Evolutionary conservation across 805 yeast genomes (phyloP), one percentile per base, ranked within the genome.

Genomic region (Nakazawaea wyomingensis): DNA sequence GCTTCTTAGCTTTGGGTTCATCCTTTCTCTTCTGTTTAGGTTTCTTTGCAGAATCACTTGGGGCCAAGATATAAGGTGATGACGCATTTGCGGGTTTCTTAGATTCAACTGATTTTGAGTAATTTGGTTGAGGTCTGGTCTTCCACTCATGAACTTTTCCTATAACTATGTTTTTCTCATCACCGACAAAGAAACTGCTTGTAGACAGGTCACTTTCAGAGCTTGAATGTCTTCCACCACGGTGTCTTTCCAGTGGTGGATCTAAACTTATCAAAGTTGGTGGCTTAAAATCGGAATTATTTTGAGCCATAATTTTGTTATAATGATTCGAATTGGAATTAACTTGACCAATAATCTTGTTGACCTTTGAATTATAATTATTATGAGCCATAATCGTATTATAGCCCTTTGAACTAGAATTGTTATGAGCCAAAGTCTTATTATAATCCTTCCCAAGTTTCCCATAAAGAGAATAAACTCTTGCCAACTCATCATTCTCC

Each of bases 401-500:
- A n/a, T n/a, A n/a, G n/a, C n/a, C n/a, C n/a, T n/a, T n/a, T n/a
- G n/a, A n/a, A n/a, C n/a, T n/a, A n/a, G n/a, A n/a, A n/a, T n/a
- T n/a, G n/a, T n/a, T n/a, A n/a, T n/a, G n/a, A n/a, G n/a, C n/a
- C n/a, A n/a, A n/a, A n/a, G n/a, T n/a, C n/a, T n/a, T n/a, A n/a
- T n/a, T n/a, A n/a, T 20, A 27, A 21, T n/a, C 9, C n/a, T 20
- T 34, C 10, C 14, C 33, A n/a, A 27, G 22, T 18, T 39, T 33
- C 19, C 19, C 22, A 21, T 44, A 44, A 19, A 30, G 39, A 4
- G 47, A 44, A 21, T 44, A 44, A 11, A 44, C 20, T 18, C 37
- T 44, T 29, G 34, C 43, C 29, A 44, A 24, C 10, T 22, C 38
- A 5, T 34, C 43, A 27, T 11, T 11, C 5, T 16, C 14, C 14